These are phyloP conservation scores for Agapanthus africanus DNA, from an alignment of 106 monocot genomes.

Conservation along the genomic window DNA sequence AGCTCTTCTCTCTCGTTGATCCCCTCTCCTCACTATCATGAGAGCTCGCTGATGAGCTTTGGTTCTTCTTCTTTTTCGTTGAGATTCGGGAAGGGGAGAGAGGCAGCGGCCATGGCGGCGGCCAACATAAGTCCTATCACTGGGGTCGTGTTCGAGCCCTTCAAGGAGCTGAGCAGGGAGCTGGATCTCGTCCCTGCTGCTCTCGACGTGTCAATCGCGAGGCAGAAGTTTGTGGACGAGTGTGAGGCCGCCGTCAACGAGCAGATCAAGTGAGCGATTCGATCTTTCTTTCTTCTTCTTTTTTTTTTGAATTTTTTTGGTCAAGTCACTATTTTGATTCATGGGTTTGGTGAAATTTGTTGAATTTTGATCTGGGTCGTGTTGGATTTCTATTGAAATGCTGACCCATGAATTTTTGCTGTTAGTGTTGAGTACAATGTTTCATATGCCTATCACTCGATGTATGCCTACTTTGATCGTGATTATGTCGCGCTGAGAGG, in stretches of 20 bases:
- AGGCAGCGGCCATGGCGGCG: slow-evolving; percentile 4
- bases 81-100: not conserved
- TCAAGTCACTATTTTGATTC: not conserved
- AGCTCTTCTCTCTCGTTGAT: not conserved
- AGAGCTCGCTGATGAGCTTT: not conserved
- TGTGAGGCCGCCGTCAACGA: slow-evolving; percentile 80
- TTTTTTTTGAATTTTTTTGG: not conserved
- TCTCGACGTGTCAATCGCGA: slow-evolving; percentile 53
- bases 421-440: slow-evolving; percentile 73
- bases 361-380: not conserved
- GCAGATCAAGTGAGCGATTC: slow-evolving; percentile 69
- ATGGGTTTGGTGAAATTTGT: not conserved
- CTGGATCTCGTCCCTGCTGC: slow-evolving; percentile 33
- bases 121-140: slow-evolving; percentile 10
- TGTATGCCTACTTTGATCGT: slow-evolving; percentile 85
- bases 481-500: slow-evolving; percentile 79
- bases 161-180: slow-evolving; percentile 58
- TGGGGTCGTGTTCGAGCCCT: slow-evolving; percentile 46
- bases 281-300: not conserved
- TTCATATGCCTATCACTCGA: slow-evolving; percentile 81
- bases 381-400: not conserved
- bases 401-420: not conserved
- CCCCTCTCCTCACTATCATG: slow-evolving; percentile 8
- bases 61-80: not conserved
- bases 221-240: slow-evolving; percentile 47